A percentile compares a stretch with the other conserved stretches of the same genome.
Evolutionary conservation across 441 rosid genomes (phyloP).

Genomic region (Bocquillonia castaneifolia): DNA sequence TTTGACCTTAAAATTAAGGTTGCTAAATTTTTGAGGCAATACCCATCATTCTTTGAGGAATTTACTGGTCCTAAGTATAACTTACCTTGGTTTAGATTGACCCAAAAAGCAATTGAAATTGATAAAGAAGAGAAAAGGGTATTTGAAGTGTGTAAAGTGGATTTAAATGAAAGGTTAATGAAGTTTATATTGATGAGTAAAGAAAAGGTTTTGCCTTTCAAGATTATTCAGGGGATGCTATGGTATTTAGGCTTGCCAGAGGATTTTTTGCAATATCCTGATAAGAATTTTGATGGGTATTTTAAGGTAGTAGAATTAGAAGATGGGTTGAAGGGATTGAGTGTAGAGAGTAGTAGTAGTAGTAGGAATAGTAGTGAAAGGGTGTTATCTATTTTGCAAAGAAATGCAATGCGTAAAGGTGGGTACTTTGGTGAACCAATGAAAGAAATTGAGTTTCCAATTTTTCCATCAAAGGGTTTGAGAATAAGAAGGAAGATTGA

Average conservation of each 20-base stretch:
- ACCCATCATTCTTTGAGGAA: constrained; percentile 72
- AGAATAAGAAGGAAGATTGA: constrained; percentile 66
- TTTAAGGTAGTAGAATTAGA: constrained; percentile 63
- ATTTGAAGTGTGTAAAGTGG: constrained; percentile 41
- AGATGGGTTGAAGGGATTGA: constrained; percentile 63
- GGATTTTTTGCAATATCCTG: constrained; percentile 39
- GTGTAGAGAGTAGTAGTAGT: constrained; percentile 40
- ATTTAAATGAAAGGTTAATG: constrained; percentile 49
- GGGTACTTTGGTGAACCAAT: constrained; percentile 29
- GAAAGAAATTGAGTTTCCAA: constrained; percentile 58
- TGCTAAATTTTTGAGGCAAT: constrained; percentile 57
- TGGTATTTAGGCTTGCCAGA: constrained; percentile 82
- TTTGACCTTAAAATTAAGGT: constrained; percentile 65
- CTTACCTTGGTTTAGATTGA: constrained; percentile 86
- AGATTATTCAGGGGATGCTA: constrained; percentile 64
- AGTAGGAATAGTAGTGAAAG: no score
- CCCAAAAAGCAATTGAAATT: constrained; percentile 59
- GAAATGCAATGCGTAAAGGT: constrained; percentile 47
- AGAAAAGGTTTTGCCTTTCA: constrained; percentile 59
- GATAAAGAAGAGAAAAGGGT: constrained; percentile 48
- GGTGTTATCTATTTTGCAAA: constrained; percentile 51
- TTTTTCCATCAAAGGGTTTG: constrained; percentile 72
- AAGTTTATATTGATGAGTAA: constrained; percentile 65
- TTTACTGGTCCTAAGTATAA: constrained; percentile 59
- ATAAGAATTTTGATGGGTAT: constrained; percentile 37